A percentile compares a stretch with the other conserved stretches of the same genome.
phyloP scores from a whole-genome alignment of 2,329 filamentous ascomycete genomes.

The Onygenales sp. region DNA sequence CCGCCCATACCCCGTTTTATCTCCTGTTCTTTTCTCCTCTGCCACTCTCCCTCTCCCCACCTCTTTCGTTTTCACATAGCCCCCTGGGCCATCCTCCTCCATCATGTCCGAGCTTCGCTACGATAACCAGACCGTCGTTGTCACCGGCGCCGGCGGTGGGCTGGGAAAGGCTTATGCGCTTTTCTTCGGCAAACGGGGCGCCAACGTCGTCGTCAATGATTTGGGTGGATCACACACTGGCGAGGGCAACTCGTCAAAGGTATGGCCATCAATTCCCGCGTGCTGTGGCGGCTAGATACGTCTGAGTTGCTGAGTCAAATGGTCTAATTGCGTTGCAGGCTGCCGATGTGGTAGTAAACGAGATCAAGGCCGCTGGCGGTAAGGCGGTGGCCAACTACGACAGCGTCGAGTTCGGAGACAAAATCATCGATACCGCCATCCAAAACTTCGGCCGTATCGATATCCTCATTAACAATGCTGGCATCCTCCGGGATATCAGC shows the following conservation, averaged over 20 bases:
- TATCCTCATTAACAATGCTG: slow-evolving; percentile 94
- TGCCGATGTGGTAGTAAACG: slow-evolving; percentile 39
- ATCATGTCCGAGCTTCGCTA: slow-evolving; percentile 66
- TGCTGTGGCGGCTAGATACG: slow-evolving; percentile 41
- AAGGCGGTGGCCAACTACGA: slow-evolving; percentile 98
- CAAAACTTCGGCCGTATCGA: slow-evolving; percentile 61
- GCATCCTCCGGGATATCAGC: slow-evolving; percentile 86
- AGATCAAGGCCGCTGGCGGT: slow-evolving; percentile 68
- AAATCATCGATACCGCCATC: slow-evolving; percentile 65
- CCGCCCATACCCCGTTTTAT: too few species aligned
- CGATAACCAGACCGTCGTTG: slow-evolving; percentile 80
- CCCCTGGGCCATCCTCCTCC: slow-evolving; percentile 6
- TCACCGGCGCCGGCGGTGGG: slow-evolving; percentile 77
- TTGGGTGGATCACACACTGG: slow-evolving; percentile 88
- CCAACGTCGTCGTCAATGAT: slow-evolving; percentile 94
- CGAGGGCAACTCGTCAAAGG: slow-evolving; percentile 78
- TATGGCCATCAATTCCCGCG: slow-evolving; percentile 32
- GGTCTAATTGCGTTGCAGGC: slow-evolving; percentile 52
- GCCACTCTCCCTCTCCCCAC: background rate
- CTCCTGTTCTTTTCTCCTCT: too few species aligned
- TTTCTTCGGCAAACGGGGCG: slow-evolving; percentile 87
- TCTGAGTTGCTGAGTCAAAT: background rate
- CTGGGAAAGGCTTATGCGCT: slow-evolving; percentile 72
- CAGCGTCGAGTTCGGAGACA: slow-evolving; percentile 70
- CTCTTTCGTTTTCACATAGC: background rate